Percentiles rank a stretch among this genome's conserved stretches.
Evolutionary conservation across 2,329 filamentous ascomycete genomes (phyloP).

Genomic region (Torrubiella hemipterigena): DNA sequence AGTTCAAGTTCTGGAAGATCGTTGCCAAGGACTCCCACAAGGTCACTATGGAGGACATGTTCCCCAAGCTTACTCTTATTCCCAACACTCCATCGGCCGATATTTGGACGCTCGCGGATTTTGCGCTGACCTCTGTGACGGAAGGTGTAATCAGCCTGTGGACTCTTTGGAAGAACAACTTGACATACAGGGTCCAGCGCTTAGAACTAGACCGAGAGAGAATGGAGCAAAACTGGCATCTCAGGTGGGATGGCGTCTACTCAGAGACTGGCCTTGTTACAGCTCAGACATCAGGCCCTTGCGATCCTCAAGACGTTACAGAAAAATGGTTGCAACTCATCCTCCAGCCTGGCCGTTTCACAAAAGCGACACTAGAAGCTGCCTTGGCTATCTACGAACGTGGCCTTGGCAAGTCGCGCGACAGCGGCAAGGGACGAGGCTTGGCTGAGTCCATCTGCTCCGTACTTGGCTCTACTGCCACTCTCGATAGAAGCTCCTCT

Average conservation of each 20-base stretch:
- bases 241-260: slow-evolving; percentile 59
- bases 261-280: slow-evolving; percentile 44
- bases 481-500: slow-evolving; percentile 47
- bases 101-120: slow-evolving; percentile 72
- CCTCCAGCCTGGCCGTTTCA: slow-evolving; percentile 73
- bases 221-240: slow-evolving; percentile 48
- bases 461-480: slow-evolving; percentile 57
- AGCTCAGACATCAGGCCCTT: slow-evolving; percentile 45
- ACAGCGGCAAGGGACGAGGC: slow-evolving; percentile 35
- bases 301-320: slow-evolving; percentile 56
- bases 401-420: slow-evolving; percentile 29
- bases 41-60: slow-evolving; percentile 59
- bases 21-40: slow-evolving; percentile 52
- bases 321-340: slow-evolving; percentile 83
- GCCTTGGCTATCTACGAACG: slow-evolving; percentile 73
- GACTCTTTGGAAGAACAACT: slow-evolving; percentile 78
- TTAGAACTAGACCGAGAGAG: slow-evolving; percentile 61
- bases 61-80: slow-evolving; percentile 45
- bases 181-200: slow-evolving; percentile 61
- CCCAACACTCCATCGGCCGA: slow-evolving; percentile 60
- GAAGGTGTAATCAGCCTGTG: slow-evolving; percentile 52
- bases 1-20: slow-evolving; percentile 90
- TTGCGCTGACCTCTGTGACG: slow-evolving; percentile 45
- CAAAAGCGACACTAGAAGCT: slow-evolving; percentile 67
- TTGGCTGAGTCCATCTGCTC: slow-evolving; percentile 67